A percentile compares a stretch with the other conserved stretches of the same genome.
phyloP scores from a whole-genome alignment of 306 rosid species.

The Citrullus mucosospermus region DNA sequence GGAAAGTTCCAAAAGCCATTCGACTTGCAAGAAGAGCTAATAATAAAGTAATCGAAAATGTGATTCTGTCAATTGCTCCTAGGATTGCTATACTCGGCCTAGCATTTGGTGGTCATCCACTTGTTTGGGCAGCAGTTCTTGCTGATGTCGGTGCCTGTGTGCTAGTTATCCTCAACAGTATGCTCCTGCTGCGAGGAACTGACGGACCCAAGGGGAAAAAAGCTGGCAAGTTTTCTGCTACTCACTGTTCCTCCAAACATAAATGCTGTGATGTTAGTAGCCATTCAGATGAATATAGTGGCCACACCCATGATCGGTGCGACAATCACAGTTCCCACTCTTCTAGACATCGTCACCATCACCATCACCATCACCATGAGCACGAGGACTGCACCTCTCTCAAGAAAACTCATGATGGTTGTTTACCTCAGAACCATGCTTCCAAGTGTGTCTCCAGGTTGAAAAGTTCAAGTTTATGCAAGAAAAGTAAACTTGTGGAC shows the following conservation, averaged over 20 bases:
- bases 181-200: slow-evolving; percentile 47
- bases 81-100: slow-evolving; percentile 54
- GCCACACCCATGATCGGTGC: neutral
- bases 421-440: slow-evolving; percentile 22
- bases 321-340: neutral
- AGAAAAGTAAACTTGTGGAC: slow-evolving; percentile 8
- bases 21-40: slow-evolving; percentile 47
- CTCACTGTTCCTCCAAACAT: slow-evolving; percentile 23
- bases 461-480: slow-evolving; percentile 20
- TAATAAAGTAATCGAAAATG: slow-evolving; percentile 52
- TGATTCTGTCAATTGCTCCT: slow-evolving; percentile 43
- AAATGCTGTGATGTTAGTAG: slow-evolving; percentile 22
- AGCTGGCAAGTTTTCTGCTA: slow-evolving; percentile 24
- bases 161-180: slow-evolving; percentile 78
- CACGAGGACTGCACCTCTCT: slow-evolving; percentile 33
- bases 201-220: slow-evolving; percentile 27
- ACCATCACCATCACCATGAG: slow-evolving; percentile 12
- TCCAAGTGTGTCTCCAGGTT: slow-evolving; percentile 26
- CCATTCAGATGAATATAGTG: slow-evolving; percentile 12
- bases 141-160: slow-evolving; percentile 93
- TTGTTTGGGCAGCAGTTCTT: slow-evolving; percentile 98
- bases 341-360: neutral
- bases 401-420: slow-evolving; percentile 10
- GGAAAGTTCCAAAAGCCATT: slow-evolving; percentile 76
- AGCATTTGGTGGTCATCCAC: slow-evolving; percentile 80